phyloP scores from a whole-genome alignment of 805 yeast genomes.

The Suhomyces faveliae region DNA sequence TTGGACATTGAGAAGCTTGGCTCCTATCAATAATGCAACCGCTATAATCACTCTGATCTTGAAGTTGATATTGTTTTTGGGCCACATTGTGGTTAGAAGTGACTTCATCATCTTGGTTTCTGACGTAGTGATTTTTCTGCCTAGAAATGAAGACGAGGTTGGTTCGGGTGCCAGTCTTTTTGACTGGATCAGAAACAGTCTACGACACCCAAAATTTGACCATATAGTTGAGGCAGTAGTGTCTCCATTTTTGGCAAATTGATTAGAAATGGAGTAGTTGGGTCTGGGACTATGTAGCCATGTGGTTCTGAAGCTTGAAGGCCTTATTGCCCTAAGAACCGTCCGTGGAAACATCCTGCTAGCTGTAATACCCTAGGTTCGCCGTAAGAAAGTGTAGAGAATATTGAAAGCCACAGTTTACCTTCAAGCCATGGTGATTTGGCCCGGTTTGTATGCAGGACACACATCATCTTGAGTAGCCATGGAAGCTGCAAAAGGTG shows the following conservation, averaged over 20 bases:
- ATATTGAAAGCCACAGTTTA: background rate
- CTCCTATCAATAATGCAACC: constrained; percentile 64
- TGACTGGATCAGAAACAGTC: background rate
- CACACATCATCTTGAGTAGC: background rate
- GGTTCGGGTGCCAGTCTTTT: background rate
- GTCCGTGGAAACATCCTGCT: background rate
- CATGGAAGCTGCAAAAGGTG: too few species aligned
- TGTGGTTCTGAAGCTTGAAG: background rate
- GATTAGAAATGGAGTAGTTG: background rate
- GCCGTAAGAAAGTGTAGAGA: too few species aligned
- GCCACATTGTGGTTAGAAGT: constrained; percentile 76
- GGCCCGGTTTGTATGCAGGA: background rate
- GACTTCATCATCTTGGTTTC: constrained; percentile 60
- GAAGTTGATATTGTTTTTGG: constrained; percentile 63
- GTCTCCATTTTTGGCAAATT: background rate
- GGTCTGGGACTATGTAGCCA: background rate
- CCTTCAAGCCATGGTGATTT: background rate
- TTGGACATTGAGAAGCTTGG: constrained; percentile 87
- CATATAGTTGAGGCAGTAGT: background rate
- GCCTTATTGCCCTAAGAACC: background rate
- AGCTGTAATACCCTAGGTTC: too few species aligned
- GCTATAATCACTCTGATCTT: constrained; percentile 77
- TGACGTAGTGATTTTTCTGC: constrained; percentile 31
- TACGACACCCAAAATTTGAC: background rate
- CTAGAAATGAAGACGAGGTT: constrained; percentile 18